A percentile compares a stretch with the other conserved stretches of the same genome.
These are phyloP conservation scores for Ogataea zsoltii DNA, from an alignment of 805 yeast species.

Conservation along the genomic window DNA sequence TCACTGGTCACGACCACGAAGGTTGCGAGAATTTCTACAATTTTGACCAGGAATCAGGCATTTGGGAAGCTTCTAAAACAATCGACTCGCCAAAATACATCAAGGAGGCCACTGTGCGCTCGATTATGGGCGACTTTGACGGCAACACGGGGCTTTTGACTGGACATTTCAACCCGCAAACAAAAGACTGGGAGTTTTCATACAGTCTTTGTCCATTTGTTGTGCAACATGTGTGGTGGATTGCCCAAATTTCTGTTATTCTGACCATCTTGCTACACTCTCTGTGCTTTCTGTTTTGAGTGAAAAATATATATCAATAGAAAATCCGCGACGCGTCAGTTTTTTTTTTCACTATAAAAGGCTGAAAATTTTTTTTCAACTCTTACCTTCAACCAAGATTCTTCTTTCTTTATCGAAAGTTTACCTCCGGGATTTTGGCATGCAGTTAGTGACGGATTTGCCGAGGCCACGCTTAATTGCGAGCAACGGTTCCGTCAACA, in stretches of 20 bases:
- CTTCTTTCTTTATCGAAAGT: slow-evolving; percentile 31
- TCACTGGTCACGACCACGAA: slow-evolving; percentile 96
- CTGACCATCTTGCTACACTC: slow-evolving; percentile 43
- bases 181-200: slow-evolving; percentile 60
- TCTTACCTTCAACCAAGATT: background rate
- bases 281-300: slow-evolving; percentile 15
- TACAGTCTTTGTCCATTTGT: slow-evolving; percentile 78
- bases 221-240: slow-evolving; percentile 97
- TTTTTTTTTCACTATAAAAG: slow-evolving; percentile 3
- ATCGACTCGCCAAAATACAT: slow-evolving; percentile 41
- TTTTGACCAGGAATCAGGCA: slow-evolving; percentile 38
- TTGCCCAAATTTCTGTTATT: slow-evolving; percentile 55
- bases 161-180: slow-evolving; percentile 55
- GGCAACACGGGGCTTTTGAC: slow-evolving; percentile 87
- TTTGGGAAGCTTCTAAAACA: slow-evolving; percentile 62
- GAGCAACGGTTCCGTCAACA: slow-evolving; percentile 5
- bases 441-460: slow-evolving; percentile 18
- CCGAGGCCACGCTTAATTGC: slow-evolving; percentile 3
- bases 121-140: slow-evolving; percentile 95
- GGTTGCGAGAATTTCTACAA: slow-evolving; percentile 81
- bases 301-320: too few species aligned
- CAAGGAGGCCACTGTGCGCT: slow-evolving; percentile 79
- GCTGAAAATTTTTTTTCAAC: slow-evolving; percentile 4
- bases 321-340: background rate
- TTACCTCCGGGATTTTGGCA: slow-evolving; percentile 32